Percentiles rank a stretch among this genome's conserved stretches.
Evolutionary conservation across 148 eudicot species (phyloP).

Genomic region (Nepenthes gracilis): DNA sequence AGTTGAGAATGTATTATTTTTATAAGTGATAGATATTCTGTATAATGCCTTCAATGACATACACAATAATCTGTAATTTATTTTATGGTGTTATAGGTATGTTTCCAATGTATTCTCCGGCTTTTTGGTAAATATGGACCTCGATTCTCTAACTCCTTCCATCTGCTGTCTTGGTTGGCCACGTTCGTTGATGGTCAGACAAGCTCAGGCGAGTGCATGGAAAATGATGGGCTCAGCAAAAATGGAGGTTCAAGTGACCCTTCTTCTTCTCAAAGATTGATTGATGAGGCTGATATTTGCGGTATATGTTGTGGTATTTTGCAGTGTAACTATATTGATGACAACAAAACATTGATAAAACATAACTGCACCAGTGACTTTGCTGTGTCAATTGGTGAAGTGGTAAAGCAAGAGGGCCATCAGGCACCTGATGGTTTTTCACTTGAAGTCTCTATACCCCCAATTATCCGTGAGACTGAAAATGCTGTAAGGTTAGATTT

Average conservation of each 20-base stretch:
- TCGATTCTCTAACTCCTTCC: constrained; percentile 21
- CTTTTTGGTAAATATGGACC: constrained; percentile 47
- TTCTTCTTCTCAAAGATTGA: constrained; percentile 8
- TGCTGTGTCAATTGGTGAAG: constrained; percentile 42
- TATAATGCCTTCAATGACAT: too few species aligned
- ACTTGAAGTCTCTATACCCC: constrained; percentile 77
- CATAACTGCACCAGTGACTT: constrained; percentile 43
- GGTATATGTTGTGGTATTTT: constrained; percentile 67
- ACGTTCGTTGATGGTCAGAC: constrained; percentile 11
- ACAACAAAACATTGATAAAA: constrained; percentile 24
- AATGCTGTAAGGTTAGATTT: constrained; percentile 48
- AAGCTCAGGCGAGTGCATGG: constrained; percentile 12
- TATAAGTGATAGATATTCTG: too few species aligned
- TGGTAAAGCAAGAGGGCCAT: constrained; percentile 42
- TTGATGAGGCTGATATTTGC: constrained; percentile 28
- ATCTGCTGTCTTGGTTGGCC: constrained; percentile 16
- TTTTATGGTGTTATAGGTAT: constrained; percentile 29
- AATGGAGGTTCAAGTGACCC: constrained; percentile 10
- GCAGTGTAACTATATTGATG: constrained; percentile 49
- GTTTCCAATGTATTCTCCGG: constrained; percentile 59
- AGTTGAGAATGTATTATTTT: too few species aligned
- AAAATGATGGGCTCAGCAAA: constrained; percentile 5
- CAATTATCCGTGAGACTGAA: constrained; percentile 45
- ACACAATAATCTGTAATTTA: too few species aligned
- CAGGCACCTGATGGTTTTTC: constrained; percentile 34